These are phyloP conservation scores for Leccinum subrobustum DNA, from an alignment of 1,284 basidiomycete species.

Conservation along the genomic window DNA sequence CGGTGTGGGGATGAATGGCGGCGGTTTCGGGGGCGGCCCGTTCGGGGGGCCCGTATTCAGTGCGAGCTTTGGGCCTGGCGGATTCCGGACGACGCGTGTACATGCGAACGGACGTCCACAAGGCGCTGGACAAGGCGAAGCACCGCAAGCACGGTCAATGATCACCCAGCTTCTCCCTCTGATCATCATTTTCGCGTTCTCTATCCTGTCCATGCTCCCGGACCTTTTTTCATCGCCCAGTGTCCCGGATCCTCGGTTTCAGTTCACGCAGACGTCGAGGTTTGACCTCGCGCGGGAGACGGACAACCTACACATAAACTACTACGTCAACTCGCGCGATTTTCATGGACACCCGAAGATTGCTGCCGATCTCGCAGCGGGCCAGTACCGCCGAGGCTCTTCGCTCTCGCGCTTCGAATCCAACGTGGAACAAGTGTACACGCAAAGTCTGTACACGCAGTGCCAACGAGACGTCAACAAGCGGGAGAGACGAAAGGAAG, in stretches of 20 bases:
- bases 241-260: constrained; percentile 79
- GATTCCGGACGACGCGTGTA: constrained; percentile 69
- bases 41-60: constrained; percentile 66
- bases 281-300: constrained; percentile 71
- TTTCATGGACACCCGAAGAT: constrained; percentile 78
- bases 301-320: constrained; percentile 66
- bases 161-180: constrained; percentile 87
- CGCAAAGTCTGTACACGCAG: constrained; percentile 63
- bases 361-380: constrained; percentile 63
- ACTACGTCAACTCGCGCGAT: constrained; percentile 84
- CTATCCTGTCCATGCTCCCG: constrained; percentile 83
- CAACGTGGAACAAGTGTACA: constrained; percentile 70
- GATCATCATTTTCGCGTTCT: constrained; percentile 80
- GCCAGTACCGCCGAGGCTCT: constrained; percentile 38
- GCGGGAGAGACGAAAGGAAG: constrained; percentile 66
- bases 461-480: constrained; percentile 67
- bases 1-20: constrained; percentile 46
- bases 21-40: constrained; percentile 40
- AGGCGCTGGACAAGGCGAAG: constrained; percentile 32
- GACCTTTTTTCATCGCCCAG: constrained; percentile 66
- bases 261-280: constrained; percentile 61
- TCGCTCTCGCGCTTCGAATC: constrained; percentile 57
- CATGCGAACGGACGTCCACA: constrained; percentile 40
- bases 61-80: constrained; percentile 71
- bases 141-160: constrained; percentile 56